Evolutionary conservation across 352 stramenopile species (phyloP), one percentile per base, ranked within the genome.

Genomic region (Globisporangium ultimum): DNA sequence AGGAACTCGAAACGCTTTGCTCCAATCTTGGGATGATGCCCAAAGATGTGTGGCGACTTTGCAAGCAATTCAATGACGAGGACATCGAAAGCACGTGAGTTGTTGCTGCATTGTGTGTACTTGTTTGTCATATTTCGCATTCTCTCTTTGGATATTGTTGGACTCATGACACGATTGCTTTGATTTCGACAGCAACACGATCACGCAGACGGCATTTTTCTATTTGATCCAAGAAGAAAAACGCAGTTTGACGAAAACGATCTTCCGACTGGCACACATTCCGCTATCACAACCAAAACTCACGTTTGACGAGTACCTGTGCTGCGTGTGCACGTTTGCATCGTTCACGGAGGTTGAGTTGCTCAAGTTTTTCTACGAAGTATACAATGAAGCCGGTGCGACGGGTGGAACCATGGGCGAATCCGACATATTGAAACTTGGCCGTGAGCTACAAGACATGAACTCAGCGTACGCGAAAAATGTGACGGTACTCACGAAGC

Each of bases 291-390:
- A 68, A n/a, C 42, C 53, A 0, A 70, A 68, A 7, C 56, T 89
- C 4, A 67, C 76, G 6, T 89, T 89, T 22, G 78, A 88, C 51
- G 66, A 84, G 50, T 89, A 72, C 55, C 36, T 89, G 22, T 58
- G 49, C 0, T 66, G 76, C n/a, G 55, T 86, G 32, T 79, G 70
- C 36, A 76, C 66, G 5, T 87, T 89, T 42, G 63, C 77, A 2
- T 60, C 70, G 1, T 81, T 84, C 28, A 74, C 64, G 6, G 68
- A 87, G 38, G 46, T 62, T 1, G 56, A 89, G 40, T 28, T 88
- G 24, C 69, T 83, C 53, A 69, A 71, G n/a, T 89, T 87, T 55
- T 76, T 87, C 62, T 88, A 79, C 55, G 58, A 80, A 36, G 64
- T 76, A 7, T 85, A 80, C 53, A 78, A 64, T 3, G 53, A 69